phyloP scores from a whole-genome alignment of 495 filamentous ascomycete species.

The Xeromyces bisporus region DNA sequence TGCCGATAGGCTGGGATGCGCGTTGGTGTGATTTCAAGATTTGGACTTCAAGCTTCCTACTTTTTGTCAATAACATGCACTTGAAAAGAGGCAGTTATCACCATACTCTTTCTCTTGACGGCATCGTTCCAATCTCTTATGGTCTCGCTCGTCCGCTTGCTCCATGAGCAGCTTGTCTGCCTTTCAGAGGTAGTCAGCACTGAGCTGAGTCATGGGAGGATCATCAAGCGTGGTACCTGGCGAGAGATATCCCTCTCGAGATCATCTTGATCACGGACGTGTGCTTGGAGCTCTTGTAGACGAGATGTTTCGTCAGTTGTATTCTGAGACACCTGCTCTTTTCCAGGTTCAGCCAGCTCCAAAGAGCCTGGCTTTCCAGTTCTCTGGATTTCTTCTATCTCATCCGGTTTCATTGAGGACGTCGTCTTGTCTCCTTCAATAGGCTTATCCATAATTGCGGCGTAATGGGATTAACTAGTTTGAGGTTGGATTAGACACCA shows the following conservation, averaged over 20 bases:
- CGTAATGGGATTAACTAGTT: too few relatives aligned
- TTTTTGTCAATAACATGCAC: slow-evolving; percentile 1
- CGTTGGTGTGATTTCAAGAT: slow-evolving; percentile 34
- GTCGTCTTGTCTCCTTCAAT: neutral
- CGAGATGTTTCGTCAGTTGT: slow-evolving; percentile 11
- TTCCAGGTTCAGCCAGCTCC: slow-evolving; percentile 1
- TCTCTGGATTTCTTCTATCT: too few relatives aligned
- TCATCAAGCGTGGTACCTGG: neutral
- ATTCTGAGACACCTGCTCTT: slow-evolving; percentile 45
- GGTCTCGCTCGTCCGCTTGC: slow-evolving; percentile 74
- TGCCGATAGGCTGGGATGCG: slow-evolving; percentile 28
- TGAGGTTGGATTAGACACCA: too few relatives aligned
- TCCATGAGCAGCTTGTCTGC: slow-evolving; percentile 64
- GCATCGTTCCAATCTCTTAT: slow-evolving; percentile 69
- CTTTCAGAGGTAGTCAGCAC: slow-evolving; percentile 18
- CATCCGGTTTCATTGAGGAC: neutral
- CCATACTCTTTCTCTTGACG: slow-evolving; percentile 39
- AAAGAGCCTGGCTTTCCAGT: neutral
- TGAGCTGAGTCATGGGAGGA: slow-evolving; percentile 2
- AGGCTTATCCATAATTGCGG: too few relatives aligned
- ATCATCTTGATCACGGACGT: slow-evolving; percentile 71
- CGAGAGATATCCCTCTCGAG: slow-evolving; percentile 46
- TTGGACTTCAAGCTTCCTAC: slow-evolving; percentile 30
- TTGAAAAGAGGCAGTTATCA: slow-evolving; percentile 1
- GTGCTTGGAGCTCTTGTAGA: slow-evolving; percentile 42